Evolutionary conservation across 2,329 filamentous ascomycete genomes (phyloP), one percentile per base, ranked within the genome.

Genomic region (Xylaria sp.): DNA sequence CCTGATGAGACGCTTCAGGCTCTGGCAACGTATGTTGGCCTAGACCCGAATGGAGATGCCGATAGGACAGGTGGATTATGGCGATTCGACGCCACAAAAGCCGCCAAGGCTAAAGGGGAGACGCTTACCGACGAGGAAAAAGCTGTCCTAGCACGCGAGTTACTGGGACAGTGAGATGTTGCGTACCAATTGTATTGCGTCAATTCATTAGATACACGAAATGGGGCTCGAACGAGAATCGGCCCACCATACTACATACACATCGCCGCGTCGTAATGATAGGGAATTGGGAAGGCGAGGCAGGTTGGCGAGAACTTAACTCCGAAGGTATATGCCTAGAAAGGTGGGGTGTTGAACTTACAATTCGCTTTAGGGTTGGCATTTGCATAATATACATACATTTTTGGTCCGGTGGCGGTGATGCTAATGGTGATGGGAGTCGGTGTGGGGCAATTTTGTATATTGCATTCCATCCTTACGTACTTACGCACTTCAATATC

Each of bases 21-120:
- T 12, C 80, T 89, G 12, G 87, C 85, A 18, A 70, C 78, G 9
- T 71, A 79, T 20, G 84, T 85, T 2, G 85, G 87, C 3, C 77
- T 89, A 18, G 80, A 83, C 1, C 70, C 80, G 0, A 82, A 85
- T 69, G 87, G 88, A 25, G 88, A 90, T 59, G 81, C 83, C 28
- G 87, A 89, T 74, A 89, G 88, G 81, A 90, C 88, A 2, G 88
- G 87, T 23, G 88, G 88, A 1, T 79, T 89, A 18, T 90, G 88
- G 88, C 81, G 88, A 37, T 90, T 87, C 69, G 86, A 89, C 73
- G 18, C 39, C 0, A 73, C 70, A 41, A 84, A 84, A 76, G 81
- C 83, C 1, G 81, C 79, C 28, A 85, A 85, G 77, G 86, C 74
- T 5, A 79, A 74, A 66, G 76, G 73, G n/a, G 72, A 76, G 56